A percentile compares a stretch with the other conserved stretches of the same genome.
Evolutionary conservation across 148 eudicot genomes (phyloP).

Genomic region (Rhododendron mucronatum): DNA sequence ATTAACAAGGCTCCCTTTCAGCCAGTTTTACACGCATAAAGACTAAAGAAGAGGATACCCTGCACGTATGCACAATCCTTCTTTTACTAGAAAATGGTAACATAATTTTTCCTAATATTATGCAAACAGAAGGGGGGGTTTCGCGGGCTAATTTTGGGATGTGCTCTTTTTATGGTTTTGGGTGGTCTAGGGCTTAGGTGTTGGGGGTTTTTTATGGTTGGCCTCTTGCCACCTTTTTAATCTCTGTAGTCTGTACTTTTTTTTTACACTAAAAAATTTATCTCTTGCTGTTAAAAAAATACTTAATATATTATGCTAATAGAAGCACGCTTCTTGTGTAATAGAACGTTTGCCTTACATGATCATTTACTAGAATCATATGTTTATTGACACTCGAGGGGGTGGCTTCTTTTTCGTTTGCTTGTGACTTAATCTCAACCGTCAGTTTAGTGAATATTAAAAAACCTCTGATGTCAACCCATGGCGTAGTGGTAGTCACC

Average conservation of each 20-base stretch:
- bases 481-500: not conserved
- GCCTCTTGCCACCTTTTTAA: not conserved
- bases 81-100: not conserved
- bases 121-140: not conserved
- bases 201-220: not conserved
- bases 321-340: not conserved
- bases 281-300: not conserved
- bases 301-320: not conserved
- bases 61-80: not conserved
- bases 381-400: not conserved
- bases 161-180: not conserved
- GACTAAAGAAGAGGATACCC: not conserved
- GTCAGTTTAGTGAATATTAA: not conserved
- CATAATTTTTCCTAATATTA: no score
- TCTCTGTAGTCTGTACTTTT: not conserved
- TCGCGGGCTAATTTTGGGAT: not conserved
- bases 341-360: not conserved
- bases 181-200: not conserved
- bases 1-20: not conserved
- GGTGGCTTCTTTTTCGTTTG: not conserved
- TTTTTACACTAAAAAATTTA: no score
- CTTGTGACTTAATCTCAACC: not conserved
- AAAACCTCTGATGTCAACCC: not conserved
- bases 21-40: not conserved
- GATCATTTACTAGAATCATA: not conserved